These are phyloP conservation scores for Podaxis sp. DNA, from an alignment of 768 basidiomycete genomes.

Conservation along the genomic window DNA sequence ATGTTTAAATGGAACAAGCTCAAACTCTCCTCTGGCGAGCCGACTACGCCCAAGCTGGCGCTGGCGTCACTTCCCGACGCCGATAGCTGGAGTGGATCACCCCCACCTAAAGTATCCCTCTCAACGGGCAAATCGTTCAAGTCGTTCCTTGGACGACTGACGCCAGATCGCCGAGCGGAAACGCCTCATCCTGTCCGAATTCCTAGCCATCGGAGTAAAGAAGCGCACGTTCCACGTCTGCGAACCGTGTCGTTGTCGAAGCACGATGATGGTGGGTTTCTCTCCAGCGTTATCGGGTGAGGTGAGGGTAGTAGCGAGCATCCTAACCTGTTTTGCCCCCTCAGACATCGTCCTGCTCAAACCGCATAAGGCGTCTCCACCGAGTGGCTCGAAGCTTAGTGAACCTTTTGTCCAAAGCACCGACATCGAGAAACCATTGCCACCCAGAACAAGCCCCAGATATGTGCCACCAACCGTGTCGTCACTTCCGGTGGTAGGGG, in stretches of 20 bases:
- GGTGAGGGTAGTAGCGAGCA: neutral
- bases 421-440: conserved; percentile 1
- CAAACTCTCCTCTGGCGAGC: conserved; percentile 12
- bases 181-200: neutral
- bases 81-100: conserved; percentile 2
- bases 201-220: conserved; percentile 8
- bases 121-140: conserved; percentile 10
- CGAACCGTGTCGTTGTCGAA: conserved; percentile 13
- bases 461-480: conserved; percentile 1
- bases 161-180: conserved; percentile 7
- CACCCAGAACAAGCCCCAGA: neutral
- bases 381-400: neutral
- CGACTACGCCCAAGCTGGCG: conserved; percentile 15
- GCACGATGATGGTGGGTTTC: conserved; percentile 9
- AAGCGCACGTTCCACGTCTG: conserved; percentile 6
- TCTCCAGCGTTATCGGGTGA: neutral
- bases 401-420: neutral
- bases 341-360: conserved; percentile 7
- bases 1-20: conserved; percentile 18
- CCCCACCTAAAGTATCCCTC: neutral
- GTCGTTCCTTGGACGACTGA: conserved; percentile 12
- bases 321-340: neutral
- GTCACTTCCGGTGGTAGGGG: neutral
- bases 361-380: conserved; percentile 3
- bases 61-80: conserved; percentile 11